Conservation (phyloP, 1,139 yeast species). For the Yamadazyma atlantica region DNA sequence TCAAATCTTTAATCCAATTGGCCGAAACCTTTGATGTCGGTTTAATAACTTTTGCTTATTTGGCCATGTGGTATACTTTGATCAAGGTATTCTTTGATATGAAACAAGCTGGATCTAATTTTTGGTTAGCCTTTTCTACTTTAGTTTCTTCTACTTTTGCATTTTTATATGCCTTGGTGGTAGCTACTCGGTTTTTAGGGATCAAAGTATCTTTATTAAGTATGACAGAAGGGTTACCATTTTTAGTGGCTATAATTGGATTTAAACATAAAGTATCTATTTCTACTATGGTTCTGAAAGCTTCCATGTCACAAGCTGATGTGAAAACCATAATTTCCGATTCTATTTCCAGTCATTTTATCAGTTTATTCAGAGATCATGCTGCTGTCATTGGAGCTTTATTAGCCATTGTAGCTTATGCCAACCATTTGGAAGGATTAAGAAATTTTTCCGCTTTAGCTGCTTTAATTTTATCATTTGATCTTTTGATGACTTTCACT, state of each 20-base stretch:
- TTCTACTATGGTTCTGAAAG: slow-evolving; percentile 61
- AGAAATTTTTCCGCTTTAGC: slow-evolving; percentile 81
- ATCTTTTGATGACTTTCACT: slow-evolving; percentile 73
- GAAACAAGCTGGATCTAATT: slow-evolving; percentile 78
- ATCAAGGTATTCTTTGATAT: slow-evolving; percentile 76
- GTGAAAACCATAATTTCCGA: slow-evolving; percentile 49
- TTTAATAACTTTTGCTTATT: slow-evolving; percentile 77
- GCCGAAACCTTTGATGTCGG: slow-evolving; percentile 89
- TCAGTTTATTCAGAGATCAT: slow-evolving; percentile 77
- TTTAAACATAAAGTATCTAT: slow-evolving; percentile 84
- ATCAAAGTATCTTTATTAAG: slow-evolving; percentile 69
- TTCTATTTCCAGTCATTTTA: slow-evolving; percentile 68
- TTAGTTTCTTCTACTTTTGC: slow-evolving; percentile 82
- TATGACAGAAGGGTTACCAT: slow-evolving; percentile 90
- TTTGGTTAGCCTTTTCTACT: slow-evolving; percentile 87
- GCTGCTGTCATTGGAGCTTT: slow-evolving; percentile 74
- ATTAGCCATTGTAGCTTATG: slow-evolving; percentile 63
- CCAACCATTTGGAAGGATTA: slow-evolving; percentile 71
- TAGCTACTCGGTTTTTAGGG: slow-evolving; percentile 56
- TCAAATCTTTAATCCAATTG: slow-evolving; percentile 57
- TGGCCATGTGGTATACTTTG: slow-evolving; percentile 89
- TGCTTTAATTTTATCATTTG: slow-evolving; percentile 71
- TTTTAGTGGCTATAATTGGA: slow-evolving; percentile 89
- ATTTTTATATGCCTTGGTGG: slow-evolving; percentile 76
- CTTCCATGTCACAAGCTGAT: slow-evolving; percentile 37